These are phyloP conservation scores for Triglochin maritima DNA, from an alignment of 106 monocot species.

Conservation along the genomic window DNA sequence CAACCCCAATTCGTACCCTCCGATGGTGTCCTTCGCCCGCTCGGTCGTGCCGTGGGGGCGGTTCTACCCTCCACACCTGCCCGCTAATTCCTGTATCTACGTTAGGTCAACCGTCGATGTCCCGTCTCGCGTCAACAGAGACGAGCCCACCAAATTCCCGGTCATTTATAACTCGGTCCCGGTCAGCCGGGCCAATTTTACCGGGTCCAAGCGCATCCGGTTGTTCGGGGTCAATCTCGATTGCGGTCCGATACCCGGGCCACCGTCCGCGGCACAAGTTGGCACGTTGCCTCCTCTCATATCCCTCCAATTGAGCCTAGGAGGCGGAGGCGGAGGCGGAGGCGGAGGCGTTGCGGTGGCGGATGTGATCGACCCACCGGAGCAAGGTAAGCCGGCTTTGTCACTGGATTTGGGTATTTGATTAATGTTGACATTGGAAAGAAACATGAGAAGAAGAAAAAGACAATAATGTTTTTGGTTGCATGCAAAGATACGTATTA, in stretches of 20 bases:
- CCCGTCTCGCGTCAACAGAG: neutral
- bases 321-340: neutral
- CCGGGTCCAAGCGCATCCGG: neutral
- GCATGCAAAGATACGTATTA: too few species aligned
- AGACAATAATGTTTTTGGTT: too few species aligned
- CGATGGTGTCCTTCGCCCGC: conserved; percentile 9
- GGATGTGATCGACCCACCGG: neutral
- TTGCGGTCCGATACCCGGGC: neutral
- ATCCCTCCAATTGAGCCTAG: conserved; percentile 6
- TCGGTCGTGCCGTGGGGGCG: conserved; percentile 3
- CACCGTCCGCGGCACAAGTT: neutral
- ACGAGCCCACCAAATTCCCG: neutral
- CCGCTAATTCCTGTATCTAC: conserved; percentile 5
- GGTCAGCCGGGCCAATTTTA: neutral
- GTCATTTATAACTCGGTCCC: conserved; percentile 6
- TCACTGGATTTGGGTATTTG: conserved; percentile 14
- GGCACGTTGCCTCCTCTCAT: neutral
- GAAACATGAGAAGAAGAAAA: too few species aligned
- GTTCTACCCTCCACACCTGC: conserved; percentile 4
- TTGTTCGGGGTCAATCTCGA: conserved; percentile 10
- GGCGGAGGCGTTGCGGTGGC: neutral
- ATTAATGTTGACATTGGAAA: neutral
- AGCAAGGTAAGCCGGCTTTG: conserved; percentile 5
- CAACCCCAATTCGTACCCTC: neutral
- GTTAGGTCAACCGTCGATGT: neutral